Base-by-base conservation (phyloP, 768 basidiomycete species). In the Scleroderma citrinum region DNA sequence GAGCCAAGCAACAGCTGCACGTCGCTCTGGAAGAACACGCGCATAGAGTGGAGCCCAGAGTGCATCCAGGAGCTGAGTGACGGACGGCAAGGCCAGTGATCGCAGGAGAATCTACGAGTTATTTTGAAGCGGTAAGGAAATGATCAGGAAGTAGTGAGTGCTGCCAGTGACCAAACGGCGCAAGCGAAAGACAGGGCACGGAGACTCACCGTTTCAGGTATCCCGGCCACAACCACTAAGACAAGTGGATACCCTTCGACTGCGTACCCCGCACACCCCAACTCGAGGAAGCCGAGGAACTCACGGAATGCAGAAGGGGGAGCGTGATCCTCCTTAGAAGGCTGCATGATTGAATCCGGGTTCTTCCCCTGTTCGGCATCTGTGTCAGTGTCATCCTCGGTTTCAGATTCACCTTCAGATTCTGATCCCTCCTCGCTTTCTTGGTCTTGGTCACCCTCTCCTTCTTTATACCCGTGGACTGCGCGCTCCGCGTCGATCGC, bases 31-130 rank as follows among this genome's bases (percentile, higher is more conserved):
- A n/a, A 65, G 62, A 30, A 64, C 56, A 10, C 57, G 53, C 8
- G 57, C 57, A 45, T 87, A 82, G 1, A 90, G 64, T 0, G 89
- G 92, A 14, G 82, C 77, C 92, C 93, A 96, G 58, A 97, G 82
- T 0, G 89, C 80, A 1, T 72, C 67, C 60, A 92, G 87, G 37
- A 95, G 68, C 24, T 75, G 72, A 3, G 69, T 55, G 3, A 85
- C 61, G 44, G 62, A 70, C 63, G 19, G 61, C 24, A 42, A 32
- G 13, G 17, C 24, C 45, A 14, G 32, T 40, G 20, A 31, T 37
- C 8, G 49, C 31, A 49, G 64, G 24, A 62, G 56, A 68, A 37
- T 62, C 60, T 49, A 45, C 26, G 5, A 29, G 26, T 29, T 34
- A 14, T 54, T 47, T 31, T 57, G 48, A 10, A 24, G 19, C 20